A percentile compares a stretch with the other conserved stretches of the same genome.
Evolutionary conservation across 179 eudicot species (phyloP).

Genomic region (Camellia oleifera): DNA sequence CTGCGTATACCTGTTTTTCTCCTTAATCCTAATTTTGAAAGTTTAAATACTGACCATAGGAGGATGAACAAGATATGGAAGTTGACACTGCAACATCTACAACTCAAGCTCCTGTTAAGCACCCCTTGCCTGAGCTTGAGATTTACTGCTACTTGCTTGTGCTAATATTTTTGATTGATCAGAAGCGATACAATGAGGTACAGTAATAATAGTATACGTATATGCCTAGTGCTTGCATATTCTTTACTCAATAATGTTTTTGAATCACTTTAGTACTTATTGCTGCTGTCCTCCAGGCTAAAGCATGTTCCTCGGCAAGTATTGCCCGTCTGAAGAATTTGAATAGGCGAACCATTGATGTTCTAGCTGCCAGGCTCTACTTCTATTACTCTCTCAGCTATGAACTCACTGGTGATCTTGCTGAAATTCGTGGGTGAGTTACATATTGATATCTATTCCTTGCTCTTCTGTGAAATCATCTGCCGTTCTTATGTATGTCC

Average conservation of each 20-base stretch:
- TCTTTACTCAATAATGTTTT: neutral
- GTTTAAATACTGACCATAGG: conserved; percentile 35
- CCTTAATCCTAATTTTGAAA: neutral
- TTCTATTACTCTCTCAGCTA: conserved; percentile 83
- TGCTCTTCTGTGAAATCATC: neutral
- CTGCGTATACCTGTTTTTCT: neutral
- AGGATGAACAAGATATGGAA: conserved; percentile 81
- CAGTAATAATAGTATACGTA: neutral
- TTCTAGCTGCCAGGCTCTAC: conserved; percentile 82
- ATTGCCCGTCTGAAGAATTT: conserved; percentile 79
- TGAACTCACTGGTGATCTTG: conserved; percentile 84
- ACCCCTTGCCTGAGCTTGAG: conserved; percentile 80
- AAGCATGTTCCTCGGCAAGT: conserved; percentile 88
- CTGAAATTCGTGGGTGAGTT: conserved; percentile 90
- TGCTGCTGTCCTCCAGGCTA: conserved; percentile 53
- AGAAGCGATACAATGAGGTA: conserved; percentile 76
- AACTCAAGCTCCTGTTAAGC: conserved; percentile 63
- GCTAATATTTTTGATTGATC: conserved; percentile 76
- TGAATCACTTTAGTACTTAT: neutral
- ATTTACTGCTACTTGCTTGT: conserved; percentile 86
- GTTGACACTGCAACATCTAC: conserved; percentile 82
- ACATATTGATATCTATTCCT: neutral
- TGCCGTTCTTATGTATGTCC: neutral
- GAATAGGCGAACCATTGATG: conserved; percentile 87
- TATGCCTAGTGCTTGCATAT: neutral